Base-by-base conservation (phyloP, 1,284 basidiomycete genomes). In the Irpex sp. region DNA sequence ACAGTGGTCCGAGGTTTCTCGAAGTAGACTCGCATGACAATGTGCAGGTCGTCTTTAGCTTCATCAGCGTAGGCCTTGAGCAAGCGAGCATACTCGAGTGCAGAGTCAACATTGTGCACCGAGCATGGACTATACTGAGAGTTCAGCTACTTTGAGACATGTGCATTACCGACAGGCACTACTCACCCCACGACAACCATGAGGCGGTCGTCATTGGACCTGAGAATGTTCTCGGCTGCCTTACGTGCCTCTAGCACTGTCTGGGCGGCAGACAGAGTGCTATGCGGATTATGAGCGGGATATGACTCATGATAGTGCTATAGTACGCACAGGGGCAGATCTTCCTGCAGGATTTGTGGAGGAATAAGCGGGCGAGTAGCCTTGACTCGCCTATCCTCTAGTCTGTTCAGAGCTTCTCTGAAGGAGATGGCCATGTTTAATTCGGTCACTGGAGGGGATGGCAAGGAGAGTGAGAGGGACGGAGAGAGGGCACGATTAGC, bases 11-110 rank as follows among this genome's bases (percentile, higher is more conserved):
- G 84, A 0, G 95, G 95, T 79, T 97, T 97, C 72, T 97, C 95
- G 73, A 97, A 97, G 80, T 97, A 97, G 68, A 96, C 94, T 51
- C 95, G 89, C 96, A 98, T 98, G 70, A 98, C 83, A 72, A 99
- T 98, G 76, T 92, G 85, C 46, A 99, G 84, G 71, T 98, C 97
- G 9, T 93, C 89, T 73, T 87, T 88, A 37, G 92, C 88, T 17
- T 78, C 74, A 51, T 94, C 88, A 6, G 95, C 92, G 74, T 98
- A 98, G 53, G 80, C 85, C 62, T 84, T 86, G 62, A 98, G 83
- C 65, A 89, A 82, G 61, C 82, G 83, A 26, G 95, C 94, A 74
- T 97, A 97, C 72, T 92, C 91, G 51, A 92, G 73, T 3, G 93
- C 95, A 49, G 93, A 88, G 60, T 91, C 88, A 62, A 90, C 85